Evolutionary conservation across 78 protist species (phyloP).

Genomic region (Mastigamoeba balamuthi): DNA sequence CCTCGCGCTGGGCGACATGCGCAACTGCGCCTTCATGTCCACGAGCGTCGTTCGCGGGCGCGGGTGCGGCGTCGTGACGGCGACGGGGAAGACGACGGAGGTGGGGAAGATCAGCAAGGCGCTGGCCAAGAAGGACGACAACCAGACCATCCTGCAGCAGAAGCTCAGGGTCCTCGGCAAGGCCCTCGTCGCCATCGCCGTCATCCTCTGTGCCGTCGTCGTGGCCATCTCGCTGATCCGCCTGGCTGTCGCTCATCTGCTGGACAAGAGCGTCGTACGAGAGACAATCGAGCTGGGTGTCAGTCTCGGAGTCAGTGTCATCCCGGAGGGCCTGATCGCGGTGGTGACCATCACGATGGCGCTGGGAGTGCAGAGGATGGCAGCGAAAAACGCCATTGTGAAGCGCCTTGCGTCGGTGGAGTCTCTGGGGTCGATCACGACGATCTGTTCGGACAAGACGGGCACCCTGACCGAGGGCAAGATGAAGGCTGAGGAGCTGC

Average conservation of each 20-base stretch:
- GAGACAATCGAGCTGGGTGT: too few species aligned
- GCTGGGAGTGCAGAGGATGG: conserved; percentile 73
- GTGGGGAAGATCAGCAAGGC: conserved; percentile 48
- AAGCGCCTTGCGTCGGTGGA: conserved; percentile 79
- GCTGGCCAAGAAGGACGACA: conserved; percentile 14
- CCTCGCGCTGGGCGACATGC: neutral
- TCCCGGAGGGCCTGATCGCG: conserved; percentile 93
- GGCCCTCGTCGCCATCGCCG: conserved; percentile 18
- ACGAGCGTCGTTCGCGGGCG: conserved; percentile 38
- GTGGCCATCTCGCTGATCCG: too few species aligned
- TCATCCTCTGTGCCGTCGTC: neutral
- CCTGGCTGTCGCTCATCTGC: too few species aligned
- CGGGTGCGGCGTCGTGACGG: conserved; percentile 31
- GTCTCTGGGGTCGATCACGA: conserved; percentile 80
- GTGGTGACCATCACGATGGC: conserved; percentile 79
- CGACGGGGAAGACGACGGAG: conserved; percentile 49
- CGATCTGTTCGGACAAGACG: conserved; percentile 87
- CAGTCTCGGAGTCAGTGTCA: conserved; percentile 73
- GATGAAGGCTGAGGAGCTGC: too few species aligned
- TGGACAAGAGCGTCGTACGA: too few species aligned
- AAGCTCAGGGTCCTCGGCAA: neutral
- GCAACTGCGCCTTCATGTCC: conserved; percentile 1
- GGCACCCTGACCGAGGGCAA: conserved; percentile 85
- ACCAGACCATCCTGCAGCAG: conserved; percentile 74
- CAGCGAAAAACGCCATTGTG: conserved; percentile 54